Conservation (phyloP, 2,329 filamentous ascomycete genomes). For the Botryotinia calthae region DNA sequence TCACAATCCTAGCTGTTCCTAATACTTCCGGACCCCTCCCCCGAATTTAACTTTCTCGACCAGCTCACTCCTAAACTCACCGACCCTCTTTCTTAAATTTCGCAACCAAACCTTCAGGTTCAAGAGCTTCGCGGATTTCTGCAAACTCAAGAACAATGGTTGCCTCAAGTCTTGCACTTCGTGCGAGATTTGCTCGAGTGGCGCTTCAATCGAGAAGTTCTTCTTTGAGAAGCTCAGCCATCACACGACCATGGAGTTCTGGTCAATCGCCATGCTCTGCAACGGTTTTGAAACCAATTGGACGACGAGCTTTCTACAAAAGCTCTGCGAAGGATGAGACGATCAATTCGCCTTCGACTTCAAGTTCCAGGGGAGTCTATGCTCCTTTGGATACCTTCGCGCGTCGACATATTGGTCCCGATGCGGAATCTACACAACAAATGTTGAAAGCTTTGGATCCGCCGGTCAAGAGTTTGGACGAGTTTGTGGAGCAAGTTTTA, state of each 20-base stretch:
- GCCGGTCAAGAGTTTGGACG: conserved; percentile 69
- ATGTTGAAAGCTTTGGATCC: conserved; percentile 83
- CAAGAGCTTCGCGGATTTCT: conserved; percentile 9
- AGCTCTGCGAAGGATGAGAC: conserved; percentile 36
- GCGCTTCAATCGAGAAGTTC: conserved; percentile 26
- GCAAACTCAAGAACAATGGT: conserved; percentile 29
- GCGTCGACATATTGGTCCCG: conserved; percentile 83
- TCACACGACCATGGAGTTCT: conserved; percentile 31
- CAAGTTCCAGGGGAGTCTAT: conserved; percentile 40
- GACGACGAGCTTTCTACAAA: conserved; percentile 37
- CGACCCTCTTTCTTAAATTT: neutral
- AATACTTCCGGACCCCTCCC: conserved; percentile 30
- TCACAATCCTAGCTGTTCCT: conserved; percentile 19
- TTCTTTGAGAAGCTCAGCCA: conserved; percentile 21
- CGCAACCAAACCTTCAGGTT: neutral
- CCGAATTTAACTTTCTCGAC: conserved; percentile 14
- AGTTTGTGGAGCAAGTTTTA: conserved; percentile 81
- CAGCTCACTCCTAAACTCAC: neutral
- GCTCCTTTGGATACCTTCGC: conserved; percentile 60
- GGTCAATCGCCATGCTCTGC: conserved; percentile 27
- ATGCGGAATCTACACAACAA: conserved; percentile 62
- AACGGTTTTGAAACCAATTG: conserved; percentile 23
- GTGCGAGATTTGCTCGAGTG: conserved; percentile 31
- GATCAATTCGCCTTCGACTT: conserved; percentile 26
- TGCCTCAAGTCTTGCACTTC: conserved; percentile 29